Evolutionary conservation across 2,329 filamentous ascomycete species (phyloP), one percentile per base, ranked within the genome.

Genomic region (Colletotrichum higginsianum): DNA sequence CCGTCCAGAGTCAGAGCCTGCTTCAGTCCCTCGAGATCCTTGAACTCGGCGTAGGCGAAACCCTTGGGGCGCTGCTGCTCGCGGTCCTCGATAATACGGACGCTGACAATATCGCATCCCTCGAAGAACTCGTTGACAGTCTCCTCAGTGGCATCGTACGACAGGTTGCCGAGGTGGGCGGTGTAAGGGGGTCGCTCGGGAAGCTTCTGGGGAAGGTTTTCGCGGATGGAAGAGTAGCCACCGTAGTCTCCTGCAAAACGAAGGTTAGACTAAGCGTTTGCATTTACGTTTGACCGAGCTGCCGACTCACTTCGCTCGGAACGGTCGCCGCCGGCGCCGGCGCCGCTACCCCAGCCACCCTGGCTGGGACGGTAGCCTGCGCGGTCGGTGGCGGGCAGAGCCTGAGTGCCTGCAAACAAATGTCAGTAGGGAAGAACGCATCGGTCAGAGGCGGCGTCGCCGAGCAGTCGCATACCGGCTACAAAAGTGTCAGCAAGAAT

Each of bases 1-100:
- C 94, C 94, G 78, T 95, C 95, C 74, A 96, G 89, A 71, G 91
- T 90, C 75, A 99, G 89, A 67, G 96, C 96, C 84, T 95, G 93
- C 87, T 97, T 97, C 79, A 99, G 86, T 71, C 96, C 96, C 61
- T 98, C 96, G 55, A 96, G 85, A 62, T 91, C 92, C 75, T 88
- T 91, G 79, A 99, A 99, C 83, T 99, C 96, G 75, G 97, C 96
- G 82, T 99, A 99, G 73, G 96, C 96, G 79, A 99, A 99, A 60
- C 96, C 96, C 87, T 99, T 99, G 75, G 96, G 96, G 79, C 95
- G 95, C 83, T 93, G 91, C 80, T 96, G 93, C 82, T 98, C 88
- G 80, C 96, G 96, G 84, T 99, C 97, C 86, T 98, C 96, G 75
- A 99, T 97, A 78, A 99, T 95, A 78, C 96, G 94, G 75, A 99